Conservation (phyloP, 192 early-diverging fungal genomes). For the Coemansia guatemalensis region DNA sequence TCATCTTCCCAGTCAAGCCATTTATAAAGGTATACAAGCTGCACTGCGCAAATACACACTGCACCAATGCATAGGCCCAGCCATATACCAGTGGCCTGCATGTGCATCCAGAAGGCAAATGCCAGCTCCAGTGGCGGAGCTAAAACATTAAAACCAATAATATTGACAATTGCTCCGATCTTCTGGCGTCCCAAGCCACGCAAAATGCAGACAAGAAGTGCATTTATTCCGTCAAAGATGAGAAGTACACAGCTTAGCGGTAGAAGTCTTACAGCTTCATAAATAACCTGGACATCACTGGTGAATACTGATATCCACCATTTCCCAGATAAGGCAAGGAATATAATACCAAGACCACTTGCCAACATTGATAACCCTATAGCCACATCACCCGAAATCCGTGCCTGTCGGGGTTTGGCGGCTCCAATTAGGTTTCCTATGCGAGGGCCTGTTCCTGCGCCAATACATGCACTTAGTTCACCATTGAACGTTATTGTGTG, state of each 20-base stretch:
- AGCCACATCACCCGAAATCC: constrained; percentile 57
- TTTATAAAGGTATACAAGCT: constrained; percentile 14
- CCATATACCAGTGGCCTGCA: constrained; percentile 28
- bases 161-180: constrained; percentile 41
- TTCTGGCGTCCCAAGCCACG: constrained; percentile 48
- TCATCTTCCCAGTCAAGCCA: constrained; percentile 24
- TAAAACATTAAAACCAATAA: constrained; percentile 44
- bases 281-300: constrained; percentile 62
- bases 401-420: constrained; percentile 53
- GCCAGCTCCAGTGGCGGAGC: constrained; percentile 43
- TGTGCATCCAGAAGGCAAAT: constrained; percentile 24
- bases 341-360: constrained; percentile 17
- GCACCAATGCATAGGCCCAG: constrained; percentile 21
- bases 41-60: constrained; percentile 1
- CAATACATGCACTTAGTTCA: constrained; percentile 68
- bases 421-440: constrained; percentile 72
- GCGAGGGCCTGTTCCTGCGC: constrained; percentile 70
- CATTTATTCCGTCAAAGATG: constrained; percentile 53
- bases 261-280: constrained; percentile 65
- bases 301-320: constrained; percentile 55
- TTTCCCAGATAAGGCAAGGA: constrained; percentile 10
- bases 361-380: constrained; percentile 57
- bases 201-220: constrained; percentile 50
- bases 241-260: constrained; percentile 69
- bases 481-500: constrained; percentile 61